These are phyloP conservation scores for Kwoniella dendrophila DNA, from an alignment of 768 basidiomycete genomes.

Conservation along the genomic window DNA sequence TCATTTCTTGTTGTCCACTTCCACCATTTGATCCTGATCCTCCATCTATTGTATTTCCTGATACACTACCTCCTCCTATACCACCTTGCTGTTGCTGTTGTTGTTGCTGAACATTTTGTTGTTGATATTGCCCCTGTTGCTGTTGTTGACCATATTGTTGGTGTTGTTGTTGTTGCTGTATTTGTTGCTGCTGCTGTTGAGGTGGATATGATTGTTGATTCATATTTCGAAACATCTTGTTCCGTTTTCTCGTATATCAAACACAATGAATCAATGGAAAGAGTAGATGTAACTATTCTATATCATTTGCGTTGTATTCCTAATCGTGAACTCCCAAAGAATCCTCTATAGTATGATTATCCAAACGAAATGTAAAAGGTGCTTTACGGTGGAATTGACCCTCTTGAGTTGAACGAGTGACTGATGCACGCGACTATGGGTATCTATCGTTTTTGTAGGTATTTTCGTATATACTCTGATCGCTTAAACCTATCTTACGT, in stretches of 20 bases:
- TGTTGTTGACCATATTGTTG: constrained; percentile 55
- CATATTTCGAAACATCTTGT: constrained; percentile 20
- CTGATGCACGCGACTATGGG: too few species aligned
- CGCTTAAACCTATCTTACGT: too few species aligned
- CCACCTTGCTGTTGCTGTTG: constrained; percentile 21
- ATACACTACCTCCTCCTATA: constrained; percentile 13
- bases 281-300: too few species aligned
- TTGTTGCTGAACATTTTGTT: constrained; percentile 15
- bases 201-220: constrained; percentile 51
- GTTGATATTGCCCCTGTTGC: constrained; percentile 22
- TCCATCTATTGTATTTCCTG: constrained; percentile 30
- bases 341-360: too few species aligned
- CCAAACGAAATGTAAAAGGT: too few species aligned
- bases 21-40: constrained; percentile 21
- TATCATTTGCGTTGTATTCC: too few species aligned
- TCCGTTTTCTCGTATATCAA: neutral
- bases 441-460: too few species aligned
- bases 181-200: constrained; percentile 44
- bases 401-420: too few species aligned
- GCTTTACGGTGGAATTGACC: too few species aligned
- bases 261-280: neutral
- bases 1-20: constrained; percentile 65
- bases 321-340: too few species aligned
- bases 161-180: constrained; percentile 62
- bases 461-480: too few species aligned